A percentile compares a stretch with the other conserved stretches of the same genome.
These are phyloP conservation scores for Magnusiomyces paraingens DNA, from an alignment of 1,139 yeast species.

Conservation along the genomic window DNA sequence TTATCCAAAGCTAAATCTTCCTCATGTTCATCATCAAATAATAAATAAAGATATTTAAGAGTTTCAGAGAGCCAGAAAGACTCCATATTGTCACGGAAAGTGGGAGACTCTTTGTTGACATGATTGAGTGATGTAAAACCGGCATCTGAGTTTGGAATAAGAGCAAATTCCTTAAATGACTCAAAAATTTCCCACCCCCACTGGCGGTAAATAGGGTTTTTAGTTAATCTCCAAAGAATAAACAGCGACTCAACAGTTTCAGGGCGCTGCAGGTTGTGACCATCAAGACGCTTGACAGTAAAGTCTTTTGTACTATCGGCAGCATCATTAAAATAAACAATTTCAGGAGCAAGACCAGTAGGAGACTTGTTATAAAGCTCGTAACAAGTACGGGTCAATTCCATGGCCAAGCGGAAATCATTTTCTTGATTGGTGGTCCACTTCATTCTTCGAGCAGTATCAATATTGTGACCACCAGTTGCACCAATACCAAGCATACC, in stretches of 20 bases:
- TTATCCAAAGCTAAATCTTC: constrained; percentile 83
- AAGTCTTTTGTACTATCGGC: constrained; percentile 44
- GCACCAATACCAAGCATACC: constrained; percentile 90
- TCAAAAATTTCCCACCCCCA: constrained; percentile 89
- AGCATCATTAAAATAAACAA: constrained; percentile 64
- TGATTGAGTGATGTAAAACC: constrained; percentile 65
- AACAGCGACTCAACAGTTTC: constrained; percentile 90
- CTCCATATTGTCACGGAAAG: constrained; percentile 68
- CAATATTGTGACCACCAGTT: constrained; percentile 59
- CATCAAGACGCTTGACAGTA: constrained; percentile 60
- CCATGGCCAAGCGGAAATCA: constrained; percentile 67
- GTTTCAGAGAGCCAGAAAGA: constrained; percentile 96
- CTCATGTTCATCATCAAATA: constrained; percentile 63
- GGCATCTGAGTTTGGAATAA: constrained; percentile 44
- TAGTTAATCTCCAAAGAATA: constrained; percentile 72
- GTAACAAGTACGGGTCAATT: constrained; percentile 74
- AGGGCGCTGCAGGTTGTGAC: constrained; percentile 85
- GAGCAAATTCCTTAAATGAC: constrained; percentile 57
- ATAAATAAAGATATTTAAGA: constrained; percentile 73
- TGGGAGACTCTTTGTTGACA: constrained; percentile 49
- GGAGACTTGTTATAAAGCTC: constrained; percentile 67
- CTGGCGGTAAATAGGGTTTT: constrained; percentile 72
- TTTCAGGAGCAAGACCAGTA: constrained; percentile 85
- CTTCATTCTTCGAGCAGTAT: constrained; percentile 40
- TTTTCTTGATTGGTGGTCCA: constrained; percentile 46